Base-by-base conservation (phyloP, 2,329 filamentous ascomycete species). In the Hypocreales sp. region DNA sequence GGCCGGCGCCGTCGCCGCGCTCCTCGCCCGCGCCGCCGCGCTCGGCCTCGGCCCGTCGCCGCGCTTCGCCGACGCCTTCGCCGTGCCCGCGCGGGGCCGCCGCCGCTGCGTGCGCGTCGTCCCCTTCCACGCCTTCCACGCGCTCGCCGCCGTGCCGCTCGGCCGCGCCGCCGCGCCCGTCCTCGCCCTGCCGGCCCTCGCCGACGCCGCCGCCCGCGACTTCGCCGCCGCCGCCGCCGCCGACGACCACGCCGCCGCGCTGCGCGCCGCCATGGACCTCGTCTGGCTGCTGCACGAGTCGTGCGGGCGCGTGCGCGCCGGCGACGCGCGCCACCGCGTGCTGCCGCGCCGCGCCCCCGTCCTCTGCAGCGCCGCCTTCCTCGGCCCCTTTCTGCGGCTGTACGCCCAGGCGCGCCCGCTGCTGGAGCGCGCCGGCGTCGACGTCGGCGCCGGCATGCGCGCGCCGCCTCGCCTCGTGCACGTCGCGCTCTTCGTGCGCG, bases 21-120 rank as follows among this genome's bases (percentile, higher is more conserved):
- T 64, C 14, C 37, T 42, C 11, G 38, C 44, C 14, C 66, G 64
- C 63, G 56, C 55, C 0, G 35, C 45, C 3, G 55, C 52, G 8
- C 51, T 54, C 40, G 28, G 31, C 16, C 20, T 35, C n/a, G n/a
- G n/a, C n/a, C n/a, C n/a, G 0, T 39, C 46, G 10, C 30, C 35
- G 1, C 31, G 31, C 5, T 35, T 39, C 17, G 44, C 36, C 4
- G 44, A 53, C 20, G 42, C 48, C 5, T 51, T 64, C 20, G 50
- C 47, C 7, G 36, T 65, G 8, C 41, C 19, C 11, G 47, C 49
- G 4, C 24, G 34, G 4, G 47, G 46, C 25, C 45, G 48, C 12
- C 8, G 48, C 5, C 47, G 47, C 12, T 35, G 40, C 12, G 44
- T 65, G 2, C 42, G 47, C 8, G 42, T 63, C 21, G 56, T 54